Evolutionary conservation across 2,329 filamentous ascomycete genomes (phyloP).

Genomic region (Seiridium unicorne): DNA sequence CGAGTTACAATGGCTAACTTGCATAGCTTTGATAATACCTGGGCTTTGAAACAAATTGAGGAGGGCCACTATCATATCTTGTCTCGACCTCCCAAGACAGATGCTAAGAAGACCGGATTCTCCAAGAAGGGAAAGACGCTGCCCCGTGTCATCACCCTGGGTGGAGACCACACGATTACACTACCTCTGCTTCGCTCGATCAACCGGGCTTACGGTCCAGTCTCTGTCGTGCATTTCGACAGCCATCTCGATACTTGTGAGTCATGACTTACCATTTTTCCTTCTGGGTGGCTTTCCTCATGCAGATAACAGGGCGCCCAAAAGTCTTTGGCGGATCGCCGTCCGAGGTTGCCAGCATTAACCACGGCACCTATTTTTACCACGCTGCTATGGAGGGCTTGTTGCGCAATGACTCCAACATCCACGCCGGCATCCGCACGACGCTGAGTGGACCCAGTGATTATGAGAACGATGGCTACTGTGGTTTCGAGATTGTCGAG

Average conservation of each 20-base stretch:
- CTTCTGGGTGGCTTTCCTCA: background rate
- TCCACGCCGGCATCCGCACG: conserved; percentile 84
- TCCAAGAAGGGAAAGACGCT: conserved; percentile 73
- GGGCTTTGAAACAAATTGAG: conserved; percentile 80
- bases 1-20: background rate
- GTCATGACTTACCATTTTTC: conserved; percentile 9
- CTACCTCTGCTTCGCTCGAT: conserved; percentile 58
- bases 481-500: conserved; percentile 80
- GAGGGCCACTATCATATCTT: conserved; percentile 78
- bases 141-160: conserved; percentile 76
- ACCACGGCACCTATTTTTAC: conserved; percentile 89
- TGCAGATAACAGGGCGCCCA: conserved; percentile 58
- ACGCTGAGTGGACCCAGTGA: conserved; percentile 76
- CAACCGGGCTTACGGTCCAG: conserved; percentile 59
- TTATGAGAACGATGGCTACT: conserved; percentile 84
- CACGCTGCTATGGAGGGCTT: conserved; percentile 77
- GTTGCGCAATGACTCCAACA: conserved; percentile 78
- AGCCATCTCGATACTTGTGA: conserved; percentile 67
- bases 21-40: conserved; percentile 70
- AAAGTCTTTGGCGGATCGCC: conserved; percentile 86
- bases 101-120: conserved; percentile 61
- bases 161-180: conserved; percentile 63
- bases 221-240: conserved; percentile 63
- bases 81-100: conserved; percentile 67
- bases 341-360: conserved; percentile 72